These are phyloP conservation scores for Cercospora citrullina DNA, from an alignment of 2,329 filamentous ascomycete genomes.

Conservation along the genomic window DNA sequence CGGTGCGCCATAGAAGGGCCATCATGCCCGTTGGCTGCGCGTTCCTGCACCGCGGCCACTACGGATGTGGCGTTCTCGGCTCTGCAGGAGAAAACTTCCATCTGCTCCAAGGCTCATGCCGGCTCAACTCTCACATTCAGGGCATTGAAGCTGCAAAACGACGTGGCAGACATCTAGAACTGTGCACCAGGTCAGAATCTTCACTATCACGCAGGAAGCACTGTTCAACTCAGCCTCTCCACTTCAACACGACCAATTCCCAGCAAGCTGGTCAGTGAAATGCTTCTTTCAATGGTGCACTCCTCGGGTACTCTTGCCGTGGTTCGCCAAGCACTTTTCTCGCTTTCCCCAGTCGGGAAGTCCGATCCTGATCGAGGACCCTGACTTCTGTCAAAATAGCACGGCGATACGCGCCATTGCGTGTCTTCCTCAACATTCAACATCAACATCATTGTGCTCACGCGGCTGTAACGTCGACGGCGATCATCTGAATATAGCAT, in stretches of 20 bases:
- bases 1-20: background rate
- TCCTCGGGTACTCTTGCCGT: background rate
- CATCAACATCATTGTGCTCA: background rate
- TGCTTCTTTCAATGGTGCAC: background rate
- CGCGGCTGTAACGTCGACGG: background rate
- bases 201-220: background rate
- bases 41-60: conserved; percentile 5
- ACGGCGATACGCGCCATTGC: conserved; percentile 3
- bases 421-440: conserved; percentile 2
- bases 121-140: background rate
- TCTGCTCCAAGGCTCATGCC: conserved; percentile 1
- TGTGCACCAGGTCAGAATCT: background rate
- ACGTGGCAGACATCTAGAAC: background rate
- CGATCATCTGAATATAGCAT: background rate
- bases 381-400: background rate
- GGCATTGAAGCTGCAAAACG: background rate
- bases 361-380: conserved; percentile 2
- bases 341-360: background rate
- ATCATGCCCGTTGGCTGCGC: background rate
- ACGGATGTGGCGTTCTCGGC: conserved; percentile 4
- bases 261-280: background rate
- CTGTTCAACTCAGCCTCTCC: background rate
- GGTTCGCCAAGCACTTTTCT: background rate
- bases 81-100: conserved; percentile 1
- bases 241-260: background rate